Evolutionary conservation across 345 rosid species (phyloP).

Genomic region (Populus tremula): DNA sequence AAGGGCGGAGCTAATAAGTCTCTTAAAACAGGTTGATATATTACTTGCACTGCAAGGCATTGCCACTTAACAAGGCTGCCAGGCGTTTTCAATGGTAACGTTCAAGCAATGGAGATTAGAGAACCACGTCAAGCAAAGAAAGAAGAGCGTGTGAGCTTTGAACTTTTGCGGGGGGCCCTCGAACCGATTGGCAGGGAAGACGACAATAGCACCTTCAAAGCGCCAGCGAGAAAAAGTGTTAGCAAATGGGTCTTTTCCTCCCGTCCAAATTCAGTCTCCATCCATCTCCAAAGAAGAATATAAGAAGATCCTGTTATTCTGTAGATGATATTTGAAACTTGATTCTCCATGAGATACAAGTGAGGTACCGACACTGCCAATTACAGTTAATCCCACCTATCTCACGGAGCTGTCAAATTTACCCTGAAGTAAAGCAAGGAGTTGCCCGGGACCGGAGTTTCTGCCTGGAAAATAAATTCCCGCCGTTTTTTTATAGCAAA

Average conservation of each 20-base stretch:
- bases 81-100: conserved; percentile 9
- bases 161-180: conserved; percentile 14
- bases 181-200: not conserved
- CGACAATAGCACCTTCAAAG: conserved; percentile 19
- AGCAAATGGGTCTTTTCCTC: not conserved
- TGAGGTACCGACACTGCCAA: conserved; percentile 6
- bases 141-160: not conserved
- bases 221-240: not conserved
- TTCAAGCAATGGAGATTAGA: conserved; percentile 19
- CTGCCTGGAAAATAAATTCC: not conserved
- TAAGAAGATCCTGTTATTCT: not conserved
- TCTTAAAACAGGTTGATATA: not conserved
- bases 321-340: conserved; percentile 4
- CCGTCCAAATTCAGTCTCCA: not conserved
- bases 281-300: not conserved
- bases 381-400: not conserved
- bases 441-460: not conserved
- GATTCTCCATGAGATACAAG: conserved; percentile 1
- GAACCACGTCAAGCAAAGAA: conserved; percentile 31
- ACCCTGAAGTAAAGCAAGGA: not conserved
- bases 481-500: not conserved
- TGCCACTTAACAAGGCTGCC: not conserved
- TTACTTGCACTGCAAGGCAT: not conserved
- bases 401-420: not conserved
- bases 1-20: not conserved